These are phyloP conservation scores for Cotoneaster glaucophyllus DNA, from an alignment of 306 rosid species.

Conservation along the genomic window DNA sequence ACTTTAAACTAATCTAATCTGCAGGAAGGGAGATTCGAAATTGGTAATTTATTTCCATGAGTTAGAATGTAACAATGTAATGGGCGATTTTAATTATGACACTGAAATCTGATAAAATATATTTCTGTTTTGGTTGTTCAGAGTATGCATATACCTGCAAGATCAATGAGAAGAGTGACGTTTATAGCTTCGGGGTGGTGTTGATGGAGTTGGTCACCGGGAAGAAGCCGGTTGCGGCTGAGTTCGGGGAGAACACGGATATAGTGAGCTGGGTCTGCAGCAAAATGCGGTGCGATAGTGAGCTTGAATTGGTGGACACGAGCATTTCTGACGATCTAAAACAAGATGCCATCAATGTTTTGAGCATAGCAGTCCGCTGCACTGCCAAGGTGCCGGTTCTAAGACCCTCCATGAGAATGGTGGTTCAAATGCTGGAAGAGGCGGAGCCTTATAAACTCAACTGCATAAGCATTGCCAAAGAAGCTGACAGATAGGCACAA, in stretches of 20 bases:
- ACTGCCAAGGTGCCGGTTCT: conserved; percentile 44
- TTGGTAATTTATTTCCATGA: background rate
- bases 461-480: conserved; percentile 31
- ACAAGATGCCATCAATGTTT: conserved; percentile 59
- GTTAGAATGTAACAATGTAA: background rate
- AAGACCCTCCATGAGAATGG: conserved; percentile 87
- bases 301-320: conserved; percentile 50
- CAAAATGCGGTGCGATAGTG: conserved; percentile 34
- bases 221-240: conserved; percentile 57
- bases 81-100: background rate
- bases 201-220: conserved; percentile 81
- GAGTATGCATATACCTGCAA: conserved; percentile 77
- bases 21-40: background rate
- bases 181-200: conserved; percentile 85
- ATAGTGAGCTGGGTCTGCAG: conserved; percentile 66
- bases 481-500: conserved; percentile 15
- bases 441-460: conserved; percentile 47
- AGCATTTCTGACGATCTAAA: conserved; percentile 39
- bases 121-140: conserved; percentile 24
- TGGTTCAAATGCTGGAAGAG: conserved; percentile 86
- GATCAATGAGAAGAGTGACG: conserved; percentile 88
- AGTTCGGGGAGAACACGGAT: conserved; percentile 69
- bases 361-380: conserved; percentile 62
- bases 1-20: too few relatives aligned
- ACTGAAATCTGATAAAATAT: conserved; percentile 17